phyloP scores from a whole-genome alignment of 1,139 yeast species.

The Meyerozyma carpophila region DNA sequence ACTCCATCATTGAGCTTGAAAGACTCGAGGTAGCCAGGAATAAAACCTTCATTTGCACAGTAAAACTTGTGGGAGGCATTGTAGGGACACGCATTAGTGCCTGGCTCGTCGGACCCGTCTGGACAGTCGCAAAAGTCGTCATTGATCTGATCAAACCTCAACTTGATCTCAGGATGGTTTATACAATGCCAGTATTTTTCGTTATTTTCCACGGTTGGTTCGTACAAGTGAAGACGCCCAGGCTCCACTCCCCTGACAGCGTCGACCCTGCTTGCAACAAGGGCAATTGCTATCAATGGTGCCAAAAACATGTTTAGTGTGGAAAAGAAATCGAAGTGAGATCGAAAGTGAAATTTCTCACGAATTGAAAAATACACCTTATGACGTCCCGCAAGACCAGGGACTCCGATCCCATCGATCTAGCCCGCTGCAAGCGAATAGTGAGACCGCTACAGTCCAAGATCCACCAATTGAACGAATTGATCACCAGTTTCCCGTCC shows the following conservation, averaged over 20 bases:
- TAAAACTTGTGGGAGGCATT: conserved; percentile 47
- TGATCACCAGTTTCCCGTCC: conserved; percentile 19
- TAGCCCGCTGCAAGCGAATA: conserved; percentile 24
- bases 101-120: conserved; percentile 97
- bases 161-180: conserved; percentile 52
- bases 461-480: conserved; percentile 28
- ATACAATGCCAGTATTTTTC: conserved; percentile 62
- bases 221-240: conserved; percentile 42
- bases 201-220: conserved; percentile 41
- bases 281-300: not conserved
- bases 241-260: conserved; percentile 29
- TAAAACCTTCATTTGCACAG: conserved; percentile 74
- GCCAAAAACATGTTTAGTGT: not conserved
- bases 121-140: conserved; percentile 96
- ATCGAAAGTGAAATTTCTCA: not conserved
- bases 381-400: not conserved
- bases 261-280: not conserved
- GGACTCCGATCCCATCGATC: not conserved
- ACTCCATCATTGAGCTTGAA: conserved; percentile 80
- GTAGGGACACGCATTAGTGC: conserved; percentile 74
- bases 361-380: not conserved
- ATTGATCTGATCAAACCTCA: conserved; percentile 63
- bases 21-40: conserved; percentile 51
- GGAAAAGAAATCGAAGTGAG: not conserved
- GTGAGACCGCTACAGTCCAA: conserved; percentile 34